phyloP scores from a whole-genome alignment of 176 grass and related monocot species.

The Rhynchospora tenuis region DNA sequence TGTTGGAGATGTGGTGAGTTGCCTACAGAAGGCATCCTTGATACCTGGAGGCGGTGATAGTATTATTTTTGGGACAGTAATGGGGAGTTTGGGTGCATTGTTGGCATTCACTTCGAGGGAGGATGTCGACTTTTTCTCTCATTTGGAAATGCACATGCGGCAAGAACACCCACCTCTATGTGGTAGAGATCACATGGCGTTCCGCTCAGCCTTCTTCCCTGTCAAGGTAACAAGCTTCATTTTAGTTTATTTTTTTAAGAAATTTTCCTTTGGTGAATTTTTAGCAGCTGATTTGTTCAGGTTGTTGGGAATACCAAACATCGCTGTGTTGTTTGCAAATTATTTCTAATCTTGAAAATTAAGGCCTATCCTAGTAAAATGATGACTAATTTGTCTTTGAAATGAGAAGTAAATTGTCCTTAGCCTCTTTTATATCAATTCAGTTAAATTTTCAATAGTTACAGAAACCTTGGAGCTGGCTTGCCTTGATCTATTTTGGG shows the following conservation, averaged over 20 bases:
- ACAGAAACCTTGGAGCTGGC: neutral
- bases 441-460: neutral
- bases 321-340: neutral
- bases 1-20: conserved; percentile 92
- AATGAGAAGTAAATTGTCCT: neutral
- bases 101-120: conserved; percentile 95
- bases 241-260: conserved; percentile 4
- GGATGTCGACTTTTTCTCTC: conserved; percentile 98
- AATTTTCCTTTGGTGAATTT: neutral
- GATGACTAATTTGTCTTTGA: neutral
- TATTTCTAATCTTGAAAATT: neutral
- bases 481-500: neutral
- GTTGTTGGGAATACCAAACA: neutral
- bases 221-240: conserved; percentile 62
- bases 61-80: conserved; percentile 88
- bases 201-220: conserved; percentile 93
- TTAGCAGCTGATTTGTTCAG: neutral
- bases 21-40: conserved; percentile 90
- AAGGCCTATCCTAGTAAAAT: neutral
- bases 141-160: conserved; percentile 98
- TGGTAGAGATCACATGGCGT: conserved; percentile 97
- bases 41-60: conserved; percentile 97
- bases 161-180: conserved; percentile 97
- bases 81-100: conserved; percentile 89
- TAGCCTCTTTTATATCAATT: neutral